Conservation (phyloP, 352 stramenopile species). For the Pythium insidiosum region DNA sequence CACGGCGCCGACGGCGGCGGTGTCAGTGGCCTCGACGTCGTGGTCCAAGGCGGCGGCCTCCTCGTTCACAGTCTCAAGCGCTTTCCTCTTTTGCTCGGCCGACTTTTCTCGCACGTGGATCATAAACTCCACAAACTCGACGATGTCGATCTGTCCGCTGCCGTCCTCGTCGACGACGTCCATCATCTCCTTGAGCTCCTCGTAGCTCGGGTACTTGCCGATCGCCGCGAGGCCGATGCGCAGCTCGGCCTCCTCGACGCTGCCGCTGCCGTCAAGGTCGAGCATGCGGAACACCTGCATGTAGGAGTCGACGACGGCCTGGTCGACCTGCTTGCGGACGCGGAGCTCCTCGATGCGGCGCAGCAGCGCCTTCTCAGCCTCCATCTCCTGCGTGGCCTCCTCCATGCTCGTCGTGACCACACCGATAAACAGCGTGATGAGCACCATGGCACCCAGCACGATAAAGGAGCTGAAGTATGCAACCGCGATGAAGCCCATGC, state of each 20-base stretch:
- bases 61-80: not conserved
- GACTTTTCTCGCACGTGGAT: conserved; percentile 72
- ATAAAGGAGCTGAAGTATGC: conserved; percentile 83
- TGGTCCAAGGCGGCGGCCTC: not conserved
- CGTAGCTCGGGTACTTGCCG: conserved; percentile 68
- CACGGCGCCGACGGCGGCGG: too few relatives aligned
- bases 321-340: conserved; percentile 41
- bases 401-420: conserved; percentile 89
- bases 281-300: conserved; percentile 81
- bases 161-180: conserved; percentile 79
- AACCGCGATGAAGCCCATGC: conserved; percentile 34
- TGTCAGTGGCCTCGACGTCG: not conserved
- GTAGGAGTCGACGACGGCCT: conserved; percentile 45
- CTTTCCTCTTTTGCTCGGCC: conserved; percentile 24
- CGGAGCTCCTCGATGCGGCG: conserved; percentile 52
- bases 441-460: conserved; percentile 77
- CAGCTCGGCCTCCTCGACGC: conserved; percentile 79
- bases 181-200: conserved; percentile 84
- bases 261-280: conserved; percentile 75
- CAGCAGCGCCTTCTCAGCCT: conserved; percentile 58
- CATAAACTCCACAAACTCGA: conserved; percentile 86
- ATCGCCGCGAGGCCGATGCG: conserved; percentile 73
- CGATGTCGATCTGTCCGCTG: conserved; percentile 79
- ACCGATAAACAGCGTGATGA: conserved; percentile 91
- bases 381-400: conserved; percentile 84